Percentiles rank a stretch among this genome's conserved stretches.
Evolutionary conservation across 768 basidiomycete genomes (phyloP).

Genomic region (Piloderma croceum): DNA sequence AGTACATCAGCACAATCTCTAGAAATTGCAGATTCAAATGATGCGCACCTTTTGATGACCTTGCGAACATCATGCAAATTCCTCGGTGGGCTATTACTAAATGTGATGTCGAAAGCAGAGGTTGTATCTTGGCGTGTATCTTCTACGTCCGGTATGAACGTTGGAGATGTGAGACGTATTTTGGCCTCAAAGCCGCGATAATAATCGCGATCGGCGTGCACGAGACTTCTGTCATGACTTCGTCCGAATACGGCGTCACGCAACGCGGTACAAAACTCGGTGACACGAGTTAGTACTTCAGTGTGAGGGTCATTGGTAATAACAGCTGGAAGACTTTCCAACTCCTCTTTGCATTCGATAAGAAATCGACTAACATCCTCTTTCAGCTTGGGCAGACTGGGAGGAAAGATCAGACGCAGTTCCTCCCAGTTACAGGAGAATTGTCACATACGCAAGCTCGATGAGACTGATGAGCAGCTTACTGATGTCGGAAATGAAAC

Average conservation of each 20-base stretch:
- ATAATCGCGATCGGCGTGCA: slow-evolving; percentile 27
- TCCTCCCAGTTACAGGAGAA: not conserved
- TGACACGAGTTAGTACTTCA: slow-evolving; percentile 41
- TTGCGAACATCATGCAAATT: slow-evolving; percentile 30
- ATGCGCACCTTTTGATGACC: slow-evolving; percentile 25
- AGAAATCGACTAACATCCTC: slow-evolving; percentile 38
- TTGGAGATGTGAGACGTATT: slow-evolving; percentile 35
- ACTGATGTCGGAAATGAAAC: slow-evolving; percentile 50
- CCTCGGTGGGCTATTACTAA: too few species aligned
- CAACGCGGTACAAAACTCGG: slow-evolving; percentile 39
- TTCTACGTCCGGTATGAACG: too few species aligned
- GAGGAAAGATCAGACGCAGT: slow-evolving; percentile 1
- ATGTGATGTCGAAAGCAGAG: too few species aligned
- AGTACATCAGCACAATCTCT: too few species aligned
- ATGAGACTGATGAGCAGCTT: slow-evolving; percentile 48
- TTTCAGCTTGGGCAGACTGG: slow-evolving; percentile 44
- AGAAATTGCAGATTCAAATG: too few species aligned
- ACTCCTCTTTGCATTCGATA: slow-evolving; percentile 22
- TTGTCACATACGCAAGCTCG: slow-evolving; percentile 40
- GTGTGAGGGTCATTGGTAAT: slow-evolving; percentile 35
- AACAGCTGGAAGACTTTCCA: slow-evolving; percentile 36
- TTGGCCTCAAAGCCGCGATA: slow-evolving; percentile 30
- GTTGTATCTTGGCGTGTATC: too few species aligned
- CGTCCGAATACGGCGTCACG: slow-evolving; percentile 27
- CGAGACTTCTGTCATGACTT: slow-evolving; percentile 29